A percentile compares a stretch with the other conserved stretches of the same genome.
phyloP scores from a whole-genome alignment of 176 grass and related monocot genomes.

The Poa pratensis region DNA sequence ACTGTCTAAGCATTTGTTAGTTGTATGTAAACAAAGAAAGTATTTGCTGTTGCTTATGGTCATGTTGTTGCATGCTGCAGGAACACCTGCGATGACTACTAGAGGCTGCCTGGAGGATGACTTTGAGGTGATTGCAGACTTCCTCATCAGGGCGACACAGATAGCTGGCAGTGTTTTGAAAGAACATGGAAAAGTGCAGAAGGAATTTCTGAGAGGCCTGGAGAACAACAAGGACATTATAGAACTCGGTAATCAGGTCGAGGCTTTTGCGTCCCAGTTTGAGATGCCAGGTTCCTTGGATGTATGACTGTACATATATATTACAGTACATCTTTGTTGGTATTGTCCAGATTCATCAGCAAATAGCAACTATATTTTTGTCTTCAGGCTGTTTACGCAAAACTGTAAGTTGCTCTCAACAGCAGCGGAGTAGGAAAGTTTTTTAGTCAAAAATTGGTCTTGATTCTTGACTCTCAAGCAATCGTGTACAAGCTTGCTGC shows the following conservation, averaged over 20 bases:
- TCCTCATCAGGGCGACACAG: conserved; percentile 82
- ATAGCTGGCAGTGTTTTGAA: conserved; percentile 76
- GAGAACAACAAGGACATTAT: conserved; percentile 77
- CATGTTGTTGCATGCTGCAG: conserved; percentile 55
- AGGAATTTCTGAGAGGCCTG: conserved; percentile 79
- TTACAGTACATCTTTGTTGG: conserved; percentile 32
- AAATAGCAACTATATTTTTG: conserved; percentile 25
- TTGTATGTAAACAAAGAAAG: not conserved
- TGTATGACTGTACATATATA: conserved; percentile 54
- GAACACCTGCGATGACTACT: conserved; percentile 96
- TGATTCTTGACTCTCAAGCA: conserved; percentile 35
- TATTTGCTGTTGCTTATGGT: conserved; percentile 25
- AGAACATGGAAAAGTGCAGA: conserved; percentile 87
- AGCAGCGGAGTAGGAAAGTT: conserved; percentile 31
- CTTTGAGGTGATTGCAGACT: conserved; percentile 75
- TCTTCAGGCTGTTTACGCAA: not conserved
- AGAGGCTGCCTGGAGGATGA: conserved; percentile 96
- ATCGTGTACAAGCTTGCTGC: conserved; percentile 52
- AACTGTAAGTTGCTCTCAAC: conserved; percentile 19
- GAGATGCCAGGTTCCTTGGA: conserved; percentile 86
- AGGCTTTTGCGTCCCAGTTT: conserved; percentile 87
- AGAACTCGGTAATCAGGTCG: conserved; percentile 71
- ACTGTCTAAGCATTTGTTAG: not conserved
- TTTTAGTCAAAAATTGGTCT: conserved; percentile 21
- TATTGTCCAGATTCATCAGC: conserved; percentile 41